Conservation (phyloP, 225 moss, liverwort and hornwort genomes). For the Sphagnum contortum region DNA sequence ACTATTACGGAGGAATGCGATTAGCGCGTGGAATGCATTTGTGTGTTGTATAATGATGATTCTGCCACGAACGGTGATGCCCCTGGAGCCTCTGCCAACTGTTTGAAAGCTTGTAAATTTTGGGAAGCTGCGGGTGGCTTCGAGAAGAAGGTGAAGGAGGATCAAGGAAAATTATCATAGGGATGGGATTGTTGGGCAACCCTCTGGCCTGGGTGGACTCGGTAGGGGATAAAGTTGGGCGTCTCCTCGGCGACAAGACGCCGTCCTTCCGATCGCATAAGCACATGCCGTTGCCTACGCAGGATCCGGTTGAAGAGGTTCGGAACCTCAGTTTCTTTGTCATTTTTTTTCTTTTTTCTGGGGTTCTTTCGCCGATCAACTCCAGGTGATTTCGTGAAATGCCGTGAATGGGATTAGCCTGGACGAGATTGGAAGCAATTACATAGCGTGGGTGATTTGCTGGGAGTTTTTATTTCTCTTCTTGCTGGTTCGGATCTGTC, state of each 20-base stretch:
- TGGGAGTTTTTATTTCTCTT: background rate
- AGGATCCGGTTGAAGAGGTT: slow-evolving; percentile 18
- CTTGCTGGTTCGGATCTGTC: too few relatives aligned
- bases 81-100: too few relatives aligned
- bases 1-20: too few relatives aligned
- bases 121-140: too few relatives aligned
- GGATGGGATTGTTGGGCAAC: slow-evolving; percentile 30
- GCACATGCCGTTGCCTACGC: slow-evolving; percentile 8
- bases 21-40: too few relatives aligned
- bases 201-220: slow-evolving; percentile 45
- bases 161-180: slow-evolving; percentile 9
- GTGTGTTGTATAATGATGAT: too few relatives aligned
- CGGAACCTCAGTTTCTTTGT: background rate
- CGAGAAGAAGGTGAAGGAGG: too few relatives aligned
- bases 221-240: slow-evolving; percentile 39
- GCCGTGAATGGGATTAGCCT: background rate
- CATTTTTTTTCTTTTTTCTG: background rate
- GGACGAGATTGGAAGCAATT: too few relatives aligned
- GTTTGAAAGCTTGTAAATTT: too few relatives aligned
- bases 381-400: background rate
- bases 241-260: slow-evolving; percentile 23
- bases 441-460: too few relatives aligned
- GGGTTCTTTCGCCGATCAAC: background rate
- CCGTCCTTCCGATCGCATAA: slow-evolving; percentile 15
- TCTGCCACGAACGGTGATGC: too few relatives aligned